Conservation (phyloP, 2,329 filamentous ascomycete species). For the Aotearoamyces nothofagi region DNA sequence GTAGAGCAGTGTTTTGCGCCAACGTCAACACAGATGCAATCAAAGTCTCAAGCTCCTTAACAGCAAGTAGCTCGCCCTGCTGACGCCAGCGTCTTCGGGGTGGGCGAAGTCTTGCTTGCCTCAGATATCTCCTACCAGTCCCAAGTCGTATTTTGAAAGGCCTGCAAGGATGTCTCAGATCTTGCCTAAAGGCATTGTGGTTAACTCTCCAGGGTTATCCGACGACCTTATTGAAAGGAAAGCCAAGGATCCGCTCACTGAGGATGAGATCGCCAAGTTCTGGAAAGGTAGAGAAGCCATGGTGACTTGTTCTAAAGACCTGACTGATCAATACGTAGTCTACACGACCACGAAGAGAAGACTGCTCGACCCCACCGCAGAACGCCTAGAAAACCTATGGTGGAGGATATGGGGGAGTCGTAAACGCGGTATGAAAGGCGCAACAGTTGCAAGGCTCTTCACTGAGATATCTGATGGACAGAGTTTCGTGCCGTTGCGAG, state of each 20-base stretch:
- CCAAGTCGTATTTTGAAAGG: conserved; percentile 5
- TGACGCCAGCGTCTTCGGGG: too few species aligned
- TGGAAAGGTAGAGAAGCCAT: conserved; percentile 41
- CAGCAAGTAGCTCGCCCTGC: too few species aligned
- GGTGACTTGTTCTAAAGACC: too few species aligned
- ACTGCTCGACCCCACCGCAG: conserved; percentile 44
- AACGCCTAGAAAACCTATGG: conserved; percentile 49
- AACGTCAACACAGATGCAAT: too few species aligned
- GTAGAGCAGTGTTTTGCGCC: too few species aligned
- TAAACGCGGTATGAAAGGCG: conserved; percentile 30
- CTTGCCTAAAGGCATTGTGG: conserved; percentile 40
- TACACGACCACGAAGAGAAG: conserved; percentile 44
- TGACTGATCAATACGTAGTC: conserved; percentile 23
- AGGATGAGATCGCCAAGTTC: conserved; percentile 36
- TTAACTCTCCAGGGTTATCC: conserved; percentile 35
- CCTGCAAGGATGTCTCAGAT: conserved; percentile 23
- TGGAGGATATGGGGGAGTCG: conserved; percentile 48
- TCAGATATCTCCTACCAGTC: too few species aligned
- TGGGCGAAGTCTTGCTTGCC: too few species aligned
- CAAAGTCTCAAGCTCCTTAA: too few species aligned
- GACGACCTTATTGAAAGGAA: conserved; percentile 35
- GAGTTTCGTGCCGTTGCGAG: conserved; percentile 38
- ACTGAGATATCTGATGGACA: conserved; percentile 41
- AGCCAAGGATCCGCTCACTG: conserved; percentile 24
- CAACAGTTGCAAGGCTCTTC: conserved; percentile 37